Conservation (phyloP, 2,329 filamentous ascomycete genomes). For the Apiospora saccharicola region DNA sequence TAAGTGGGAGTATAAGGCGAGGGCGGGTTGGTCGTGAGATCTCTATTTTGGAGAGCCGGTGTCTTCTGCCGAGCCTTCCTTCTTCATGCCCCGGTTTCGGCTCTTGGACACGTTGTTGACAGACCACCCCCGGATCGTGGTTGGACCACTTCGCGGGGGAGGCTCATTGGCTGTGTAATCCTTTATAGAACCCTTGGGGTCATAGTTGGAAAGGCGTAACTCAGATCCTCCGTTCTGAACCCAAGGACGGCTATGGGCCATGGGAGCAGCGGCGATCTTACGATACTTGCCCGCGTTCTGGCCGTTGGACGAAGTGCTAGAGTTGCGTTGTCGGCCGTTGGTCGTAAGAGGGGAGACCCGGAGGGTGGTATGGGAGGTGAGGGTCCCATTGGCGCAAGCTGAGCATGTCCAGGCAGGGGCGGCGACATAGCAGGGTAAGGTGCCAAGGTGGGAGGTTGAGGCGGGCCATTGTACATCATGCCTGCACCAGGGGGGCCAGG, state of each 20-base stretch:
- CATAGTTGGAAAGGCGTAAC: conserved; percentile 65
- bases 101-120: conserved; percentile 48
- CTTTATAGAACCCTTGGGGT: conserved; percentile 62
- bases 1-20: not conserved
- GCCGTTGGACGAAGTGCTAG: conserved; percentile 40
- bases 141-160: conserved; percentile 62
- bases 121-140: conserved; percentile 65
- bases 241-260: conserved; percentile 58
- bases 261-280: conserved; percentile 65
- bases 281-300: conserved; percentile 54
- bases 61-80: conserved; percentile 33
- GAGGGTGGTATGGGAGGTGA: conserved; percentile 17
- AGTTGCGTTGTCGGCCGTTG: conserved; percentile 42
- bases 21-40: not conserved
- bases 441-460: conserved; percentile 31
- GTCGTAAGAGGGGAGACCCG: conserved; percentile 24
- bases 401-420: conserved; percentile 35
- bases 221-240: conserved; percentile 56
- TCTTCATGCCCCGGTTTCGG: conserved; percentile 38
- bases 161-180: conserved; percentile 63
- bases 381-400: conserved; percentile 37
- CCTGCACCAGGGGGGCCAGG: conserved; percentile 29
- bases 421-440: conserved; percentile 38
- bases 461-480: conserved; percentile 33
- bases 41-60: conserved; percentile 28